Evolutionary conservation across 257 asterid species (phyloP).

Genomic region (Salvia hispanica): DNA sequence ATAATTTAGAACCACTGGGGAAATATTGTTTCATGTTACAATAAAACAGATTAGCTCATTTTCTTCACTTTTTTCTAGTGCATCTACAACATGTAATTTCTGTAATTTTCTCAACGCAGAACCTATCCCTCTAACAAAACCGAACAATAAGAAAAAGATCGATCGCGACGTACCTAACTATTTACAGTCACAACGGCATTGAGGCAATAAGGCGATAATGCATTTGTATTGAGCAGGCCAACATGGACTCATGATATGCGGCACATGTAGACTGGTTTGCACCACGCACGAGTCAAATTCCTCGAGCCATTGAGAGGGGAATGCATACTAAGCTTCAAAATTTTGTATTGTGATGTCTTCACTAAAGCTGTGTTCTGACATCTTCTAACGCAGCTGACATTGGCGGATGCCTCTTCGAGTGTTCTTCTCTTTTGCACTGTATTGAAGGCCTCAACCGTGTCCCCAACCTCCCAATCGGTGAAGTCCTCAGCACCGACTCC

Average conservation of each 20-base stretch:
- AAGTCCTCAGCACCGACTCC: constrained; percentile 75
- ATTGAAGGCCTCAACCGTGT: constrained; percentile 77
- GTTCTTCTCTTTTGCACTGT: constrained; percentile 75
- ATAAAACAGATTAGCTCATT: not conserved
- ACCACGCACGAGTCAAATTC: not conserved
- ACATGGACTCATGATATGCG: not conserved
- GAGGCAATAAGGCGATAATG: constrained; percentile 21
- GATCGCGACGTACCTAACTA: constrained; percentile 44
- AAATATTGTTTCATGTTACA: no score
- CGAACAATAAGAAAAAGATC: constrained; percentile 31
- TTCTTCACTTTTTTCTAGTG: not conserved
- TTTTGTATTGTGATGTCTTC: constrained; percentile 15
- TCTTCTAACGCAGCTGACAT: constrained; percentile 80
- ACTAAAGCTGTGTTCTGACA: constrained; percentile 48
- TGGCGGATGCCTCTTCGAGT: constrained; percentile 93
- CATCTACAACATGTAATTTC: constrained; percentile 37
- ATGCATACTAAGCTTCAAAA: constrained; percentile 7
- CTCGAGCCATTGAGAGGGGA: not conserved
- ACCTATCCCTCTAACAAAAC: constrained; percentile 40
- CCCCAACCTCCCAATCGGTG: constrained; percentile 76
- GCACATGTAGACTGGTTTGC: constrained; percentile 7
- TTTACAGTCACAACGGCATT: constrained; percentile 51
- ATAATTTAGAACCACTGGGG: not conserved
- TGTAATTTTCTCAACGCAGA: constrained; percentile 29
- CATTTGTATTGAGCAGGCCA: constrained; percentile 19